Base-by-base conservation (phyloP, 371 early-diverging fungal genomes). In the Mucor plumbeus region DNA sequence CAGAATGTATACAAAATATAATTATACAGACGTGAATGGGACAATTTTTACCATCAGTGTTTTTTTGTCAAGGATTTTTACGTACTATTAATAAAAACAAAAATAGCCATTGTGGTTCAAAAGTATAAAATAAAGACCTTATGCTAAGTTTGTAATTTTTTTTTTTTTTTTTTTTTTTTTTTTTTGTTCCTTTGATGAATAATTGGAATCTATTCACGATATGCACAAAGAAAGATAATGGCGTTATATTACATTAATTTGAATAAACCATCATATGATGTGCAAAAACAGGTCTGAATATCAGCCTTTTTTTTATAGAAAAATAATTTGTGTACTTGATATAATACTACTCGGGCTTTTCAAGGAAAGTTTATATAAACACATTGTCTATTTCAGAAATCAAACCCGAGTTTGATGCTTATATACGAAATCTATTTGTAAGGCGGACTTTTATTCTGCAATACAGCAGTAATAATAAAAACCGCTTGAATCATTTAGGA, bases 311-410 rank as follows among this genome's bases (percentile, higher is more conserved):
- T 53, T 53, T 31, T 26, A 13, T 14, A 19, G 31, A 11, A 10
- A 21, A 31, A 53, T 14, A 31, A 13, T 13, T 31, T 31, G 31
- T 53, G 53, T 53, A 14, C 26, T 26, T 13, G 26, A 8, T 47
- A 17, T 9, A 47, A n/a, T n/a, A 43, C 44, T 19, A 47, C 47
- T 47, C 47, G 17, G 47, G 47, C 17, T 47, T 47, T 19, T 47
- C 19, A 3, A 26, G 3, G 26, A 26, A 26, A 19, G 26, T 31
- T 53, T 53, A 11, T 53, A 26, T 7, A 31, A 53, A 13, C 53
- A 53, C 31, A 53, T 53, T 53, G 53, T 53, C 53, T 53, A 53
- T 53, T 53, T 53, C 53, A 53, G 53, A 53, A 53, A 53, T 53
- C 53, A 53, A 53, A 53, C 53, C 31, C 53, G 53, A 53, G 53